Percentiles rank a stretch among this genome's conserved stretches.
These are phyloP conservation scores for Anthostomella pinea DNA, from an alignment of 2,329 filamentous ascomycete species.

Conservation along the genomic window DNA sequence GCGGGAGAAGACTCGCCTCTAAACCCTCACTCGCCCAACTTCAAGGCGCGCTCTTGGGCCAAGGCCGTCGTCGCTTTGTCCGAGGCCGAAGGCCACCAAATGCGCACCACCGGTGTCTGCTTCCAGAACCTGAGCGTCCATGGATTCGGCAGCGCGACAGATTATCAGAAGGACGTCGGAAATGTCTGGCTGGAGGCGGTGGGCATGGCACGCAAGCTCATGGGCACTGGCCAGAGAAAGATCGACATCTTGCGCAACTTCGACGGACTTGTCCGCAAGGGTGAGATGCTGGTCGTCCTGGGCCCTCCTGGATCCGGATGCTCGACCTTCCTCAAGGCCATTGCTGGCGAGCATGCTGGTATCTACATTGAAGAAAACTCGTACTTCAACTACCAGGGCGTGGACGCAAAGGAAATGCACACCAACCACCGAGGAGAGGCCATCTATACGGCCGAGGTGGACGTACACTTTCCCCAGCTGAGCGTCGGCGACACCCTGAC, in stretches of 20 bases:
- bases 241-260: slow-evolving; percentile 68
- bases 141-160: slow-evolving; percentile 64
- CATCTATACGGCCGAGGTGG: slow-evolving; percentile 82
- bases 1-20: slow-evolving; percentile 47
- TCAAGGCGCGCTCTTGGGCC: slow-evolving; percentile 57
- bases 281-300: slow-evolving; percentile 74
- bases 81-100: slow-evolving; percentile 49
- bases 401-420: slow-evolving; percentile 69
- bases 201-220: slow-evolving; percentile 43
- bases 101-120: slow-evolving; percentile 61
- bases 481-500: slow-evolving; percentile 76
- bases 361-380: slow-evolving; percentile 68
- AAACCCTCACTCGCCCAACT: slow-evolving; percentile 52
- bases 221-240: slow-evolving; percentile 52
- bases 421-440: slow-evolving; percentile 76
- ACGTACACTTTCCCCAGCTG: slow-evolving; percentile 76
- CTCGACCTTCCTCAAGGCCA: slow-evolving; percentile 80
- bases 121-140: slow-evolving; percentile 68
- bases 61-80: slow-evolving; percentile 55
- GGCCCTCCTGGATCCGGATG: slow-evolving; percentile 73
- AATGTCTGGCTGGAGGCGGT: slow-evolving; percentile 57
- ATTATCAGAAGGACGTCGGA: slow-evolving; percentile 67
- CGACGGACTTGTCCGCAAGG: slow-evolving; percentile 65
- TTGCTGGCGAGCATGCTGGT: slow-evolving; percentile 79
- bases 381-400: slow-evolving; percentile 79